Base-by-base conservation (phyloP, 495 filamentous ascomycete species). In the Aspergillus carlsbadensis region DNA sequence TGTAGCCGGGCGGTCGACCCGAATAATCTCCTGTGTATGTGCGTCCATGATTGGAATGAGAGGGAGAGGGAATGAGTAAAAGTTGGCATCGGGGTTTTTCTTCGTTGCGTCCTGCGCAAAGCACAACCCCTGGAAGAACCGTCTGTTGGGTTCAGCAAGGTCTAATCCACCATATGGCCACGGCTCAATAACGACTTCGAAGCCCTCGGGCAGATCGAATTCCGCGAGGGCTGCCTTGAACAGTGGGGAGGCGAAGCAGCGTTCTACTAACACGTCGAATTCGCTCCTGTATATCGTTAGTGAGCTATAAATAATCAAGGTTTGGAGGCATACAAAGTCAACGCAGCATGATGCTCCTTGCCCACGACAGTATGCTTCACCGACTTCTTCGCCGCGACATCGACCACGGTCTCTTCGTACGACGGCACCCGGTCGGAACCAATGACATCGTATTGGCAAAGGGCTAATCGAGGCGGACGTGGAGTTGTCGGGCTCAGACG, bases 51-150 rank as follows among this genome's bases (percentile, higher is more conserved):
- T 88, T 0, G 91, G 89, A 21, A 87, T 91, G 57, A 95, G 79
- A 5, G 86, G 81, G 6, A 94, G 73, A 0, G 91, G 91, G 57
- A 89, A 86, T 0, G 90, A 86, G 69, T 96, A 96, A 62, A 93
- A 88, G 61, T 92, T 93, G 35, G 75, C 67, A 46, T 78, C 75
- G 10, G 64, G 56, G 46, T 78, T 78, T 13, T 72, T 68, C 18
- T 69, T 70, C 39, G 63, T 65, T 20, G 63, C 68, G 51, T 78
- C 67, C 18, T 65, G 68, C 2, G 75, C 79, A 56, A 83, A 83
- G 61, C 76, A 78, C 4, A 81, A 58, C 5, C 72, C 80, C 56
- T 80, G 80, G 60, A 81, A 76, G 56, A 74, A 82, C 1, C 80
- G 83, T 5, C 79, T 69, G 36, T 82, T 78, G 33, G 84, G 81